These are phyloP conservation scores for Cruciata laevipes DNA, from an alignment of 257 asterid species.

Conservation along the genomic window DNA sequence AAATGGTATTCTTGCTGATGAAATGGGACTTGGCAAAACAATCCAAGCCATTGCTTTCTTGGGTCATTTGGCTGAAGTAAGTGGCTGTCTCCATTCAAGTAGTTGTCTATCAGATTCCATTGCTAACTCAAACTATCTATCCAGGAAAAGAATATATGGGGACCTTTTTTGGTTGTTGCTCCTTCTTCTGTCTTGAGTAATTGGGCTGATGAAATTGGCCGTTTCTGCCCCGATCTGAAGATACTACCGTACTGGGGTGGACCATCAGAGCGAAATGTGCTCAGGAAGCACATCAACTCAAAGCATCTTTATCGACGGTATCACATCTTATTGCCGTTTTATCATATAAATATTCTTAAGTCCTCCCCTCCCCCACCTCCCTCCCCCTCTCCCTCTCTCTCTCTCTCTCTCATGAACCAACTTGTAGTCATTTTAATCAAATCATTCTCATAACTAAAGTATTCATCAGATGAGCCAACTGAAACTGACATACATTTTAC, in stretches of 20 bases:
- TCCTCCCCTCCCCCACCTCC: too few relatives aligned
- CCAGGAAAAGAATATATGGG: constrained; percentile 97
- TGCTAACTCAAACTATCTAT: constrained; percentile 25
- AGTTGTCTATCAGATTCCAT: constrained; percentile 7
- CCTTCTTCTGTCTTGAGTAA: constrained; percentile 95
- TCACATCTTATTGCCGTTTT: constrained; percentile 13
- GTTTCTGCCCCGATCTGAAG: constrained; percentile 94
- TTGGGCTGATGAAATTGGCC: constrained; percentile 98
- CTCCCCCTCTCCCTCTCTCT: too few relatives aligned
- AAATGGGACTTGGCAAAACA: constrained; percentile 98
- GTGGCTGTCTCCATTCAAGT: constrained; percentile 11
- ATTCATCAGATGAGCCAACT: background rate
- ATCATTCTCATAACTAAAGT: background rate
- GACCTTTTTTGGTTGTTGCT: constrained; percentile 97
- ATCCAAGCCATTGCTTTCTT: constrained; percentile 98
- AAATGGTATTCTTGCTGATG: constrained; percentile 99
- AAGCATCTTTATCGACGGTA: constrained; percentile 95
- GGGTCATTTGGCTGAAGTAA: constrained; percentile 98
- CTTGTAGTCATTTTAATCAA: background rate
- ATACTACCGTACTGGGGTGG: constrained; percentile 99
- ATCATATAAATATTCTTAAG: too few relatives aligned
- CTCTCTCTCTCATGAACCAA: too few relatives aligned
- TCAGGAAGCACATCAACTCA: constrained; percentile 92
- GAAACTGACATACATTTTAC: background rate
- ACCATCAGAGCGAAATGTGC: constrained; percentile 70